Base-by-base conservation (phyloP, 148 eudicot genomes). In the Camellia japonica region DNA sequence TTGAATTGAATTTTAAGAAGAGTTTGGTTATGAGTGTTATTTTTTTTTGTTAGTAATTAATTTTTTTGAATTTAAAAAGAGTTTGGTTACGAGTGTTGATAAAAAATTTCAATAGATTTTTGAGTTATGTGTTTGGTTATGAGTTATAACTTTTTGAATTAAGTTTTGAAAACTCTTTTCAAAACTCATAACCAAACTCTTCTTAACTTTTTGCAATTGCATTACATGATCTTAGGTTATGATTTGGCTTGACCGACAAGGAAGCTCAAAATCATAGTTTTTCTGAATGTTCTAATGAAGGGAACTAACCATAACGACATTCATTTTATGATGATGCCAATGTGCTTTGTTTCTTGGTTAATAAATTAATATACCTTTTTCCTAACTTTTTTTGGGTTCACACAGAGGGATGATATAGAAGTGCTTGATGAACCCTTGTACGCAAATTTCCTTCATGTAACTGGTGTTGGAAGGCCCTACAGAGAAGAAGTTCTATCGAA, bases 351-450 rank as follows among this genome's bases (percentile, higher is more conserved):
- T 51, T 67, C 41, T 74, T 42, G 30, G 30, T 41, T 38, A 5
- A 6, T 65, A 51, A 11, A 63, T 19, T 20, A 18, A 51, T 78
- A 60, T 23, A 23, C 41, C 11, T 19, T 43, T 46, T 75, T 2
- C 5, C 56, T 62, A 65, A 20, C 73, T 0, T 44, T 5, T 54
- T 44, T 64, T 30, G 60, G 9, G 19, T 83, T 79, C 87, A 16
- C 60, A 15, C 87, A 95, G 98, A 85, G 98, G 84, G 91, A 95
- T 90, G 98, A 93, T 82, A 90, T 71, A 52, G 98, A 95, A 90
- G 97, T 90, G 83, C 90, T 91, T 74, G 98, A 95, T 87, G 98
- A 95, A 84, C 98, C 98, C 12, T 87, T 95, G 16, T 95, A 95
- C 85, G 94, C 92, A 47, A 81, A 86, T 81, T 93, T 85, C 84